Conservation (phyloP, 345 rosid species). For the Gossypium arboreum region DNA sequence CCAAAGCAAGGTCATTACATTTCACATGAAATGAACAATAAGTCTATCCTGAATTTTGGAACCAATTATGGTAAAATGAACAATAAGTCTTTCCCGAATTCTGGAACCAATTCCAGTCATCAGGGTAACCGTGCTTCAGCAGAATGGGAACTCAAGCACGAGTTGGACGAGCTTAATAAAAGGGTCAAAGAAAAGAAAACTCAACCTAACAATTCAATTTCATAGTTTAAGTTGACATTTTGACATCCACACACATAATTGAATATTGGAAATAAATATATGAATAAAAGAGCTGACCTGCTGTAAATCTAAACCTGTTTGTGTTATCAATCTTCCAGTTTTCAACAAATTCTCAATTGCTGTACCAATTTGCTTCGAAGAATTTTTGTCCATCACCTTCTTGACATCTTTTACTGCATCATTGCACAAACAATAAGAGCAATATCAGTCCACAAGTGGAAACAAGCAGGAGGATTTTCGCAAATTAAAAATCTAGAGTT, state of each 20-base stretch:
- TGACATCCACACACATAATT: neutral
- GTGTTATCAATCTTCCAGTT: slow-evolving; percentile 67
- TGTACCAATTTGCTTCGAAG: slow-evolving; percentile 45
- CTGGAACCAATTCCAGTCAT: neutral
- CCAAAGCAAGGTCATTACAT: neutral
- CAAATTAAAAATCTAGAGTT: neutral
- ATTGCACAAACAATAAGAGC: slow-evolving; percentile 7
- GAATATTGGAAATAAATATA: slow-evolving; percentile 1
- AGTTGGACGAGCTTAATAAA: neutral
- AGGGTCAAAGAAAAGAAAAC: neutral
- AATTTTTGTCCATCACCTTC: slow-evolving; percentile 59
- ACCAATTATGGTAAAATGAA: neutral
- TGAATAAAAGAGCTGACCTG: slow-evolving; percentile 42
- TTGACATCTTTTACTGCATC: slow-evolving; percentile 62
- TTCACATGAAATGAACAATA: neutral
- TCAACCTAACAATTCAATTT: neutral
- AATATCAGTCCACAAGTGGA: neutral
- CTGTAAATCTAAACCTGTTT: slow-evolving; percentile 84
- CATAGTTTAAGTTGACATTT: neutral
- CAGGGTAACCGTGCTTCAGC: neutral
- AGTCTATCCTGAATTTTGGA: neutral
- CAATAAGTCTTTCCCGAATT: neutral
- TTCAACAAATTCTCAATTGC: slow-evolving; percentile 70
- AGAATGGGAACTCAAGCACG: neutral
- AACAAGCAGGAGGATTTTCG: neutral